Conservation (phyloP, 768 basidiomycete genomes). For the Kwoniella pini region DNA sequence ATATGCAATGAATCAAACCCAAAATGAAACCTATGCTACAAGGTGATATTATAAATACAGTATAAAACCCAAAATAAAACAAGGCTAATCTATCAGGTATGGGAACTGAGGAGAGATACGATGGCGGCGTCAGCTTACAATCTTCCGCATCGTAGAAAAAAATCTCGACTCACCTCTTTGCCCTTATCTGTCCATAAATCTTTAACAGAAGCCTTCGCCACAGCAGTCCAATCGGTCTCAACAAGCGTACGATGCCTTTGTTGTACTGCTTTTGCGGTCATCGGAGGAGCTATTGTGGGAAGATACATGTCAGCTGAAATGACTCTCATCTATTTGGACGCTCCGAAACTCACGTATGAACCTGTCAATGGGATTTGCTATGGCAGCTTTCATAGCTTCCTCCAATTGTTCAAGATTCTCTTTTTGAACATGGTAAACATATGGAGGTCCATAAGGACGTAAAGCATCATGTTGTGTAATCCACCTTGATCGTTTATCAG, state of each 20-base stretch:
- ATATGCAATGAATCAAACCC: not conserved
- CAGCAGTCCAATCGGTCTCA: constrained; percentile 25
- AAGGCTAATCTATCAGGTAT: not conserved
- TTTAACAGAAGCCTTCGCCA: constrained; percentile 13
- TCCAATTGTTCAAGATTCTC: constrained; percentile 25
- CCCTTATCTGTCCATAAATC: constrained; percentile 13
- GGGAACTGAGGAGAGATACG: constrained; percentile 1
- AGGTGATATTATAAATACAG: not conserved
- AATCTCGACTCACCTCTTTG: constrained; percentile 14
- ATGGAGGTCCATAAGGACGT: constrained; percentile 30
- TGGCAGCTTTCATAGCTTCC: constrained; percentile 24
- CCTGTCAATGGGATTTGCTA: constrained; percentile 30
- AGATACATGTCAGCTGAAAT: not conserved
- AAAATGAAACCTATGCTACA: constrained; percentile 3
- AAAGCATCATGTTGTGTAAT: constrained; percentile 41
- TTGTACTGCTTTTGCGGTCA: constrained; percentile 18
- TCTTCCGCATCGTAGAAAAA: not conserved
- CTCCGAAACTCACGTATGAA: constrained; percentile 18
- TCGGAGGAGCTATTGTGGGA: constrained; percentile 12
- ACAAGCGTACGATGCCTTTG: constrained; percentile 20
- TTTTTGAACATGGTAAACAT: constrained; percentile 41
- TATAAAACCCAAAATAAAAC: not conserved
- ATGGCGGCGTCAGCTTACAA: not conserved
- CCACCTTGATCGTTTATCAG: constrained; percentile 40
- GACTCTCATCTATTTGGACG: no score